These are phyloP conservation scores for Suhomyces atakaporum DNA, from an alignment of 1,139 yeast genomes.

Conservation along the genomic window DNA sequence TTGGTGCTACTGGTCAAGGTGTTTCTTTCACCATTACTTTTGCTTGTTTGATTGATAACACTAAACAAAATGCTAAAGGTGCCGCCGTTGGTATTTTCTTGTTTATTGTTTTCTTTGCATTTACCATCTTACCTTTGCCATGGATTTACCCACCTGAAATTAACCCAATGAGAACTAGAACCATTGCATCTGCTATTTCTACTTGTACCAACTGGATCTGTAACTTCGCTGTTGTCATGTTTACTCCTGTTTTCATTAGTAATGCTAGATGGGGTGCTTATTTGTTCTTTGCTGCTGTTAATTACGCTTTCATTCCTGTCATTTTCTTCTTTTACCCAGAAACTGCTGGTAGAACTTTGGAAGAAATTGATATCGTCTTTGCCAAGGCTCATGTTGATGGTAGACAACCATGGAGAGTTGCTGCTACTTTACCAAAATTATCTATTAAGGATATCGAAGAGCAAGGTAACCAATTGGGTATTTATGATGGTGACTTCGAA, in stretches of 20 bases:
- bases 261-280: constrained; percentile 48
- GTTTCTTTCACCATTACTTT: constrained; percentile 42
- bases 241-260: constrained; percentile 53
- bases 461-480: constrained; percentile 49
- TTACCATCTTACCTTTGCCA: constrained; percentile 43
- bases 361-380: constrained; percentile 30
- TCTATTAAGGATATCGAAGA: constrained; percentile 48
- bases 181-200: constrained; percentile 53
- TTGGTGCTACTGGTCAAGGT: constrained; percentile 53
- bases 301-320: constrained; percentile 28
- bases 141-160: constrained; percentile 67
- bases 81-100: constrained; percentile 42
- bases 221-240: constrained; percentile 55
- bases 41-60: constrained; percentile 42
- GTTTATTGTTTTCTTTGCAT: constrained; percentile 30
- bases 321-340: constrained; percentile 36
- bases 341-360: constrained; percentile 34
- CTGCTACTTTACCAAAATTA: constrained; percentile 51
- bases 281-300: constrained; percentile 29
- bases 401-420: constrained; percentile 52
- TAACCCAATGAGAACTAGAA: constrained; percentile 62
- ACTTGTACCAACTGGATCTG: constrained; percentile 52
- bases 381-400: constrained; percentile 45
- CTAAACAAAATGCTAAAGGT: constrained; percentile 41
- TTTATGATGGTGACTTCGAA: constrained; percentile 43